A percentile compares a stretch with the other conserved stretches of the same genome.
Conservation (phyloP, 768 basidiomycete species). For the Lactarius pseudohatsudake region DNA sequence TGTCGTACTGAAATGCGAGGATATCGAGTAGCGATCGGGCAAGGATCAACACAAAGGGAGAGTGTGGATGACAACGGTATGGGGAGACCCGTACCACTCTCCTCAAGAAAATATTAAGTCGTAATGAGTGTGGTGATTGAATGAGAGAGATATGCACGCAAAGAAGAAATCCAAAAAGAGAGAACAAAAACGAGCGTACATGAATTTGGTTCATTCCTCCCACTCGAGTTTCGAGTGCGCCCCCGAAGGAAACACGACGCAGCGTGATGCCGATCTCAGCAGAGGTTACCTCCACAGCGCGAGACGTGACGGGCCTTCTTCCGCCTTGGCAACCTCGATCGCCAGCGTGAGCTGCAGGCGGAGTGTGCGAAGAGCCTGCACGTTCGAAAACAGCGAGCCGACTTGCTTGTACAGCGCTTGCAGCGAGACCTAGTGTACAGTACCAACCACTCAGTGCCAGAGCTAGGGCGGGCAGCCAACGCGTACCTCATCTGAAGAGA, state of each 20-base stretch:
- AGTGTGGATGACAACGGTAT: too few relatives aligned
- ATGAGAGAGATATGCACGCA: not conserved
- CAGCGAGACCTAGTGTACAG: too few relatives aligned
- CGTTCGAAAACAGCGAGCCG: slow-evolving; percentile 31
- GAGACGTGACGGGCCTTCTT: slow-evolving; percentile 33
- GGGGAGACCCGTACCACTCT: too few relatives aligned
- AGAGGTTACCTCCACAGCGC: slow-evolving; percentile 32
- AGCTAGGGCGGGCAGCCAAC: too few relatives aligned
- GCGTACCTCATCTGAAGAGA: too few relatives aligned
- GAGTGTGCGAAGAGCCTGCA: slow-evolving; percentile 33
- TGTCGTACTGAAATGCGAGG: too few relatives aligned
- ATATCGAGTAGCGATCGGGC: not conserved
- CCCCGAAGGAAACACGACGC: too few relatives aligned
- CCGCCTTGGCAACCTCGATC: slow-evolving; percentile 41
- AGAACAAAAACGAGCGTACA: not conserved
- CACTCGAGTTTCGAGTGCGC: slow-evolving; percentile 16
- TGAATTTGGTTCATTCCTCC: slow-evolving; percentile 1
- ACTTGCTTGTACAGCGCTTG: slow-evolving; percentile 35
- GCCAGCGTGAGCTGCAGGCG: slow-evolving; percentile 40
- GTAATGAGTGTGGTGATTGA: not conserved
- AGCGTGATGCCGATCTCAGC: too few relatives aligned
- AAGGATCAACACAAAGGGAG: not conserved
- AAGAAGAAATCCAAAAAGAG: too few relatives aligned
- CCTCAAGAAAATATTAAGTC: too few relatives aligned
- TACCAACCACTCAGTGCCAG: too few relatives aligned